A percentile compares a stretch with the other conserved stretches of the same genome.
Conservation (phyloP, 306 rosid genomes). For the Rubus parviflorus region DNA sequence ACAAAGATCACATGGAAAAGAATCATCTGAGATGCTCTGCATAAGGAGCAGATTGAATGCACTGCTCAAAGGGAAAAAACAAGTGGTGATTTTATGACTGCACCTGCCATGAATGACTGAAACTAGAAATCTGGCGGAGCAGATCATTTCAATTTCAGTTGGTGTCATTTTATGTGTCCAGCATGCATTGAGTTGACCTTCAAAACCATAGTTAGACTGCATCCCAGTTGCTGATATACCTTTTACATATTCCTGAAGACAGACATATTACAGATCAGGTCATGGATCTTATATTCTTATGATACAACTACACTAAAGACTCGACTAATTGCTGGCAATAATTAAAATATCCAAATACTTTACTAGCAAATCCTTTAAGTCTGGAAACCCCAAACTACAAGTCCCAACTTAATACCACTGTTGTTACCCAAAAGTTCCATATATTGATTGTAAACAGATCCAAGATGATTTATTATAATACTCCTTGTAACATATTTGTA, state of each 20-base stretch:
- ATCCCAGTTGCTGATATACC: slow-evolving; percentile 77
- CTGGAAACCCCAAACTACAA: too few species aligned
- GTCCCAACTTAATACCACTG: too few species aligned
- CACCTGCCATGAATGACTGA: slow-evolving; percentile 96
- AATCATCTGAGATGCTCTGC: not conserved
- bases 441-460: not conserved
- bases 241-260: slow-evolving; percentile 83
- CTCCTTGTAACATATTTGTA: not conserved
- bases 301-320: not conserved
- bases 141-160: slow-evolving; percentile 64
- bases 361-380: not conserved
- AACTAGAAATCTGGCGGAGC: slow-evolving; percentile 74
- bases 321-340: not conserved
- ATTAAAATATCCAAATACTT: too few species aligned
- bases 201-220: slow-evolving; percentile 83
- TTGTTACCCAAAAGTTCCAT: not conserved
- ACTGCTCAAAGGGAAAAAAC: slow-evolving; percentile 9
- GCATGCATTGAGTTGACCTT: slow-evolving; percentile 87
- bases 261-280: slow-evolving; percentile 13
- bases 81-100: slow-evolving; percentile 8
- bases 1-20: not conserved
- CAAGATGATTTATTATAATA: not conserved
- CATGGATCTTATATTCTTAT: slow-evolving; percentile 5
- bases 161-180: slow-evolving; percentile 82
- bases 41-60: not conserved